phyloP scores from a whole-genome alignment of 192 early-diverging fungal genomes.

The Lunasporangiospora selenospora region DNA sequence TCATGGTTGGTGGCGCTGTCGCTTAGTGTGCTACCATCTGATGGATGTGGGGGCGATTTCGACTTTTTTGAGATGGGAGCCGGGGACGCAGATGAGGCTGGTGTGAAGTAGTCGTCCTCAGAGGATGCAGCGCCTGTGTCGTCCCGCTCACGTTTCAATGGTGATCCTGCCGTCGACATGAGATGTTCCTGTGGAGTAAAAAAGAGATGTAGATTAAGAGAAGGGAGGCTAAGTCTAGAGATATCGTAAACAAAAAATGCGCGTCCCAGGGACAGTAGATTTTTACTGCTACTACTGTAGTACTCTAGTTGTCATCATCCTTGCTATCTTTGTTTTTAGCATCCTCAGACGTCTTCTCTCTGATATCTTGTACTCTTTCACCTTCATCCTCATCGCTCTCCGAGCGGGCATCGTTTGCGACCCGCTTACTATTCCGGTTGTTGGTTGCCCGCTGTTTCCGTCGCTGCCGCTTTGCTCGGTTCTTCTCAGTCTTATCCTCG shows the following conservation, averaged over 20 bases:
- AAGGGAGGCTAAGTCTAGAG: background rate
- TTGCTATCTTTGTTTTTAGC: conserved; percentile 6
- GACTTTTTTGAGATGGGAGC: conserved; percentile 40
- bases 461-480: conserved; percentile 83
- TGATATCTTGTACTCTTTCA: conserved; percentile 2
- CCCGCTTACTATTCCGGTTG: conserved; percentile 44
- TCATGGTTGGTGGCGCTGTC: background rate
- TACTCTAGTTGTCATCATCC: background rate
- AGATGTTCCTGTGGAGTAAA: background rate
- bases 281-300: background rate
- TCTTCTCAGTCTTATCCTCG: conserved; percentile 89
- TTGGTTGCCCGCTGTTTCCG: conserved; percentile 64
- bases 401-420: conserved; percentile 4
- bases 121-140: conserved; percentile 14
- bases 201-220: background rate
- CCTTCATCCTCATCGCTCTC: conserved; percentile 14
- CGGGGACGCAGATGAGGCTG: conserved; percentile 36
- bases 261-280: conserved; percentile 10
- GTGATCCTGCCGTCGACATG: conserved; percentile 37
- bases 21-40: no score
- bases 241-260: conserved; percentile 12
- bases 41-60: background rate
- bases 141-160: conserved; percentile 31
- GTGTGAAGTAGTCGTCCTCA: conserved; percentile 39
- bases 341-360: conserved; percentile 11